Percentiles rank a stretch among this genome's conserved stretches.
Conservation (phyloP, 1,284 basidiomycete species). For the Neotropicomus parvogracilis region DNA sequence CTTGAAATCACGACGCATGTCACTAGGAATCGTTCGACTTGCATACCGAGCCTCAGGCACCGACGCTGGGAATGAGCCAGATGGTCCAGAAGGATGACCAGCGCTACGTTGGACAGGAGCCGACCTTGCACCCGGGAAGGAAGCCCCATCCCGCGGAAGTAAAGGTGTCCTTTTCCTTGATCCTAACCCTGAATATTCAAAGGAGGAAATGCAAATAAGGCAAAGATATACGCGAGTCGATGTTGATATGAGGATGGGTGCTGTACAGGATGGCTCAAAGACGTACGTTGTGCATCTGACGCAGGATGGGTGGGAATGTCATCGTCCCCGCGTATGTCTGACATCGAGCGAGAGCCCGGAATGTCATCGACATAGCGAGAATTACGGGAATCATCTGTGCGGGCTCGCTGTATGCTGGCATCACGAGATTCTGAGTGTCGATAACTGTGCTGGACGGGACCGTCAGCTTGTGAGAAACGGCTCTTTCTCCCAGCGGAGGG, state of each 20-base stretch:
- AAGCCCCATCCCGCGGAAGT: constrained; percentile 37
- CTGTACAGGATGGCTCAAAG: constrained; percentile 33
- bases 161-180: constrained; percentile 35
- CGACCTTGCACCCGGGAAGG: constrained; percentile 28
- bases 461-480: constrained; percentile 27
- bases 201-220: constrained; percentile 10
- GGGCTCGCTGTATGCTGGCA: constrained; percentile 14
- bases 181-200: constrained; percentile 25
- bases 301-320: constrained; percentile 19
- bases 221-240: constrained; percentile 25
- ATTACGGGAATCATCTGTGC: constrained; percentile 19
- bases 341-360: constrained; percentile 17
- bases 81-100: constrained; percentile 5
- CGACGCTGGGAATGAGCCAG: neutral
- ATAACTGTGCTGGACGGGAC: constrained; percentile 9
- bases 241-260: constrained; percentile 31
- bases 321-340: constrained; percentile 19
- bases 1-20: constrained; percentile 4
- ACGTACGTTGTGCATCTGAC: constrained; percentile 42
- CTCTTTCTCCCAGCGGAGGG: constrained; percentile 12
- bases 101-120: constrained; percentile 15
- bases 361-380: constrained; percentile 20
- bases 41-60: constrained; percentile 7
- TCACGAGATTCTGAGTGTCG: constrained; percentile 18
- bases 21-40: constrained; percentile 4